Evolutionary conservation across 1,284 basidiomycete genomes (phyloP), one percentile per base, ranked within the genome.

Genomic region (Apiotrichum gracile): DNA sequence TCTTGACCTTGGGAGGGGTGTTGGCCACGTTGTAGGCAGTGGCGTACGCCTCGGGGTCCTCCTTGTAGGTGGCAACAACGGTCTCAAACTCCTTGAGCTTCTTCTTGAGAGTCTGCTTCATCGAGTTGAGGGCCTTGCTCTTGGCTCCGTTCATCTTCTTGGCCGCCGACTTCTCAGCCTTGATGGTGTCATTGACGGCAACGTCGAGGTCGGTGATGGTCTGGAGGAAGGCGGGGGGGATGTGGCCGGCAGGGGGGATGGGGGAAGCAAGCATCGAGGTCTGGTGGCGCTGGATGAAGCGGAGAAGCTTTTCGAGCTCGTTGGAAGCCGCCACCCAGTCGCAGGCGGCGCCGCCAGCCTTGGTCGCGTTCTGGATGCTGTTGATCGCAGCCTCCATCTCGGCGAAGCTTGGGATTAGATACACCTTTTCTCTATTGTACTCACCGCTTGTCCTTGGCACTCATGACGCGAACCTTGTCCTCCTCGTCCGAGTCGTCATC

Each of bases 71-170:
- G 66, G 84, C 84, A 47, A 97, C 75, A 59, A 88, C 85, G 35
- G 77, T 77, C 76, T 97, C 96, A 69, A 91, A 83, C 72, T 97
- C 96, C 76, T 93, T 96, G 57, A 80, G 69, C 29, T 86, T 82
- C 78, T 94, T 97, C 77, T 89, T 93, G 58, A 97, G 80, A 74
- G 94, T 97, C 77, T 97, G 93, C 78, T 93, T 97, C 85, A 97
- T 91, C 25, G 87, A 87, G 62, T 92, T 97, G 66, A 97, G 81
- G 1, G 92, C 92, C 71, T 91, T 92, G 45, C 91, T 88, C 70
- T 94, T 94, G 60, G 83, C 87, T 1, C 91, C 89, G 65, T 94
- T 94, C 87, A 96, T 91, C 80, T 97, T 98, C 79, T 97, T 97
- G 76, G 86, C 86, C 4, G 88, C 76, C 60, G 61, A 85, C 82